A percentile compares a stretch with the other conserved stretches of the same genome.
Conservation (phyloP, 2,329 filamentous ascomycete species). For the Sporothrix brunneoviolacea region DNA sequence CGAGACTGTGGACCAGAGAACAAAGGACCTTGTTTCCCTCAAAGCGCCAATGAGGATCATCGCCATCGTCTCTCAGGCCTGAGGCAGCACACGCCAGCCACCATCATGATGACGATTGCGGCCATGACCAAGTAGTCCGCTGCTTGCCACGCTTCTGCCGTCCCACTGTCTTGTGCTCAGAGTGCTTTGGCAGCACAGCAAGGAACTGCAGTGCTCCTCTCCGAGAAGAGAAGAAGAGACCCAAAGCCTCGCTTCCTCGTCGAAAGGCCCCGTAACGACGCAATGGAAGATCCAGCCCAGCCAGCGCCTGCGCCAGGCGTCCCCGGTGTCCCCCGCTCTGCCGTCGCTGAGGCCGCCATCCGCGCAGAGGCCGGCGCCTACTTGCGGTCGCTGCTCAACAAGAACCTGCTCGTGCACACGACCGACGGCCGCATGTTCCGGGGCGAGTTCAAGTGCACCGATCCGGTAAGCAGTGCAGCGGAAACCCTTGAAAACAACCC, state of each 20-base stretch:
- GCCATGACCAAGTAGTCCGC: not conserved
- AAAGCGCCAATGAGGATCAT: conserved; percentile 1
- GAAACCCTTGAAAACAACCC: too few relatives aligned
- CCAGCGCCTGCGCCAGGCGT: not conserved
- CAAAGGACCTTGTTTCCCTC: not conserved
- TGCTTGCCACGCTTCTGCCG: too few relatives aligned
- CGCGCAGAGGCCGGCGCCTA: conserved; percentile 29
- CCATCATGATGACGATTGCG: conserved; percentile 7
- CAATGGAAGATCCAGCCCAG: too few relatives aligned
- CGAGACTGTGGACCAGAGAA: not conserved
- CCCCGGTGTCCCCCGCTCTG: not conserved
- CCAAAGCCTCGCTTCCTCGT: too few relatives aligned
- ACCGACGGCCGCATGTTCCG: conserved; percentile 84
- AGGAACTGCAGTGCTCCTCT: too few relatives aligned
- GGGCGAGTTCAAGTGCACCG: conserved; percentile 89
- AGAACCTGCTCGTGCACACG: conserved; percentile 70
- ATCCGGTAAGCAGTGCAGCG: conserved; percentile 54
- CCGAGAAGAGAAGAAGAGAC: too few relatives aligned
- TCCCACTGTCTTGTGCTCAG: too few relatives aligned
- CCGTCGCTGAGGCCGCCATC: not conserved
- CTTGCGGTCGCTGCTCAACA: conserved; percentile 63
- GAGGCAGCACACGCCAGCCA: not conserved
- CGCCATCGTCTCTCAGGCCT: not conserved
- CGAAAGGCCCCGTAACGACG: too few relatives aligned
- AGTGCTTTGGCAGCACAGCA: too few relatives aligned